Conservation (phyloP, 345 rosid species). For the Lepidium africanum region DNA sequence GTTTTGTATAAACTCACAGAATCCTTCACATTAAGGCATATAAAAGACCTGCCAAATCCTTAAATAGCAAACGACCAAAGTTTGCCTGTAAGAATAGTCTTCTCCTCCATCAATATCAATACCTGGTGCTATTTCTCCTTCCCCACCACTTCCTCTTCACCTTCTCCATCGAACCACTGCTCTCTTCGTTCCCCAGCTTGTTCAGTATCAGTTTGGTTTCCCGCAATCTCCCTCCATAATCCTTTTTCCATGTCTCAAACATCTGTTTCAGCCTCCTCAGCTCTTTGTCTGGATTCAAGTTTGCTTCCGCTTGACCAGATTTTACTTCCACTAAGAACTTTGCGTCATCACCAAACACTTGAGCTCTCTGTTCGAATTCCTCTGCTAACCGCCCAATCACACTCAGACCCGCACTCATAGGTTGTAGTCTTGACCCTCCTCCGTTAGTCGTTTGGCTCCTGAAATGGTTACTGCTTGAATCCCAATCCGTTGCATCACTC, state of each 20-base stretch:
- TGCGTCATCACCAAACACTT: conserved; percentile 91
- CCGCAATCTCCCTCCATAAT: conserved; percentile 67
- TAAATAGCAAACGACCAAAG: conserved; percentile 25
- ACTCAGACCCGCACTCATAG: conserved; percentile 78
- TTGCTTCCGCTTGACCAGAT: conserved; percentile 94
- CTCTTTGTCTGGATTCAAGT: conserved; percentile 83
- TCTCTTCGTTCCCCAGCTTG: conserved; percentile 82
- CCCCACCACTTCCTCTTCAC: conserved; percentile 97
- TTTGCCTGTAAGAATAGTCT: conserved; percentile 22
- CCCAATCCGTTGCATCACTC: conserved; percentile 80
- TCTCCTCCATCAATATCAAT: conserved; percentile 21
- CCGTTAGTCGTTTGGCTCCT: conserved; percentile 68
- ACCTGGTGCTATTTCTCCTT: conserved; percentile 84
- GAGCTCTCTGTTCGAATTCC: conserved; percentile 94
- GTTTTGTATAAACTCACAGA: conserved; percentile 1
- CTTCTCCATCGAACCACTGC: conserved; percentile 52
- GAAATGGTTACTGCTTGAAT: conserved; percentile 41
- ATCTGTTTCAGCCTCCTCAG: conserved; percentile 84
- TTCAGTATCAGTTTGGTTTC: conserved; percentile 81
- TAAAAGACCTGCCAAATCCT: conserved; percentile 4
- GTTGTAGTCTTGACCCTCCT: conserved; percentile 43
- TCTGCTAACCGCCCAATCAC: conserved; percentile 85
- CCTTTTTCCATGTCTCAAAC: conserved; percentile 99
- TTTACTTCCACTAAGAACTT: conserved; percentile 96
- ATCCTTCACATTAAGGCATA: background rate